phyloP scores from a whole-genome alignment of 2,329 filamentous ascomycete species.

The Xylariaceae sp. region DNA sequence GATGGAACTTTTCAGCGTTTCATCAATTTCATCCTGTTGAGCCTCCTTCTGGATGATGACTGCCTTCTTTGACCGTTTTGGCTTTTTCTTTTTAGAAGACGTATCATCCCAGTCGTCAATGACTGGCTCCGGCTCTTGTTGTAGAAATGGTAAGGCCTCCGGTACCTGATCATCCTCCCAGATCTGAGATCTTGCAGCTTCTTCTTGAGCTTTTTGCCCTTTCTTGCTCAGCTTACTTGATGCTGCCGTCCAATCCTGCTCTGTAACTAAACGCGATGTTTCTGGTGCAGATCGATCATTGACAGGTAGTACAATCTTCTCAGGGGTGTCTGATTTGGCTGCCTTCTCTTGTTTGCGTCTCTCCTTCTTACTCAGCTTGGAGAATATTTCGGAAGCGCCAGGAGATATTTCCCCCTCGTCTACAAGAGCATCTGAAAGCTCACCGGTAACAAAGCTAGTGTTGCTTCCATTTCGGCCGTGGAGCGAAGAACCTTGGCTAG shows the following conservation, averaged over 20 bases:
- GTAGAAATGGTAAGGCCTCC: slow-evolving; percentile 26
- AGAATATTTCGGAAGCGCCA: slow-evolving; percentile 33
- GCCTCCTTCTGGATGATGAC: slow-evolving; percentile 34
- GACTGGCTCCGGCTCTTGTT: slow-evolving; percentile 30
- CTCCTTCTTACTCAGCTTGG: slow-evolving; percentile 41
- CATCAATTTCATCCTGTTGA: slow-evolving; percentile 7
- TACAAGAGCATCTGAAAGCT: slow-evolving; percentile 50
- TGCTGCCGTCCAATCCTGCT: slow-evolving; percentile 39
- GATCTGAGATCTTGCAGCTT: slow-evolving; percentile 41
- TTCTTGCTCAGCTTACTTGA: slow-evolving; percentile 43
- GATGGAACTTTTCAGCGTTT: slow-evolving; percentile 9
- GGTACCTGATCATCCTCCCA: slow-evolving; percentile 34
- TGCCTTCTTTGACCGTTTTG: slow-evolving; percentile 37
- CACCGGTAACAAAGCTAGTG: slow-evolving; percentile 54
- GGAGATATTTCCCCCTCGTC: slow-evolving; percentile 40
- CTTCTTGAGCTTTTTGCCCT: slow-evolving; percentile 52
- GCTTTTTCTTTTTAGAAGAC: slow-evolving; percentile 33
- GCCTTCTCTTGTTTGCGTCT: slow-evolving; percentile 49
- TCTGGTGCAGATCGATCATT: slow-evolving; percentile 24
- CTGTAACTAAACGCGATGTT: slow-evolving; percentile 33
- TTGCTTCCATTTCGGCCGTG: slow-evolving; percentile 35
- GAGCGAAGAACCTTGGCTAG: neutral
- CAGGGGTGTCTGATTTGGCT: slow-evolving; percentile 33
- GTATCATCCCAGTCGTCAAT: slow-evolving; percentile 35
- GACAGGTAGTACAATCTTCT: slow-evolving; percentile 33